Evolutionary conservation across 1,284 basidiomycete genomes (phyloP).

Genomic region (Irpex rosettiformis): DNA sequence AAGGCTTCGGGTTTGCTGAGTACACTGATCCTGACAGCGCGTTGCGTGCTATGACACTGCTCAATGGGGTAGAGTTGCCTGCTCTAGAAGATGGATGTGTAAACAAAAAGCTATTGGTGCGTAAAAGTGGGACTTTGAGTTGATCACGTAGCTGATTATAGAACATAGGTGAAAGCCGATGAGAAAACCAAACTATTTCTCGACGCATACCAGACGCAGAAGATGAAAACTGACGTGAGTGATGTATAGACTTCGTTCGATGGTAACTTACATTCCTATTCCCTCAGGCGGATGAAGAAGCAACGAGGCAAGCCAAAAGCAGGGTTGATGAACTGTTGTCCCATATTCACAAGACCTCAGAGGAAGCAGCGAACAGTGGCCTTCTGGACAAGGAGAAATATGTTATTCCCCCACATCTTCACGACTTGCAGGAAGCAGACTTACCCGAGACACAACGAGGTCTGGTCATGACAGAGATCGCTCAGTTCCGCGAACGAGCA

Average conservation of each 20-base stretch:
- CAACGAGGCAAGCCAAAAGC: conserved; percentile 48
- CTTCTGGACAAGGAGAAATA: conserved; percentile 75
- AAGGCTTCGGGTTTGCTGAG: conserved; percentile 94
- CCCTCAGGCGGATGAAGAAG: conserved; percentile 47
- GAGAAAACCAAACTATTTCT: conserved; percentile 88
- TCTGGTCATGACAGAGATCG: conserved; percentile 92
- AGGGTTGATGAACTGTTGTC: conserved; percentile 54
- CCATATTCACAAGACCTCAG: conserved; percentile 60
- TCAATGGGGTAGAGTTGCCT: conserved; percentile 85
- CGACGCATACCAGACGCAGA: conserved; percentile 78
- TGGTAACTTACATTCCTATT: conserved; percentile 1
- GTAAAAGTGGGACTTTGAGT: conserved; percentile 29
- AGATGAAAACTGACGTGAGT: conserved; percentile 78
- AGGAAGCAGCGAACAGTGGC: conserved; percentile 63
- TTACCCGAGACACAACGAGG: conserved; percentile 94
- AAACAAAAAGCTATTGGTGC: conserved; percentile 83
- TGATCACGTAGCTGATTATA: conserved; percentile 27
- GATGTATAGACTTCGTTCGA: conserved; percentile 11
- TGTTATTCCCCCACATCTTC: conserved; percentile 90
- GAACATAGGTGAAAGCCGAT: conserved; percentile 83
- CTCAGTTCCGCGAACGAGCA: conserved; percentile 85
- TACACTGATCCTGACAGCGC: conserved; percentile 90
- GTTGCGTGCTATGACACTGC: conserved; percentile 72
- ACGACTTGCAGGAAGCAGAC: conserved; percentile 93
- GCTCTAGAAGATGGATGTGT: conserved; percentile 82